A percentile compares a stretch with the other conserved stretches of the same genome.
Conservation (phyloP, 768 basidiomycete genomes). For the Tricholoma hemisulphureum region DNA sequence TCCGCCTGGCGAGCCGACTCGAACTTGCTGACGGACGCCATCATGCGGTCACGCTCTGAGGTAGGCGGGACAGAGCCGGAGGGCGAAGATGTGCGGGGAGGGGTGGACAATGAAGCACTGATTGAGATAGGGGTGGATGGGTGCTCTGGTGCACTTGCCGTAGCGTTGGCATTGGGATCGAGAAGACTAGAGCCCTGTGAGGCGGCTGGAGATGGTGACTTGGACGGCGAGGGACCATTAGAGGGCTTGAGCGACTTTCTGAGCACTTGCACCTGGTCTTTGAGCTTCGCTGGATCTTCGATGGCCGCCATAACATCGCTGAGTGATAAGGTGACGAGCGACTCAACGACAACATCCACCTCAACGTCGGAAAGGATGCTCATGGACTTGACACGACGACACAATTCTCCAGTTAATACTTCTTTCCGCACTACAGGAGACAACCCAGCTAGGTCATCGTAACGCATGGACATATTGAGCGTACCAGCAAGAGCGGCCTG, state of each 20-base stretch:
- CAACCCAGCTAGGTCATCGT: slow-evolving; percentile 76
- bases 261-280: slow-evolving; percentile 56
- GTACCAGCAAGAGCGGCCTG: slow-evolving; percentile 83
- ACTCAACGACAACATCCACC: slow-evolving; percentile 66
- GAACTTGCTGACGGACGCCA: slow-evolving; percentile 60
- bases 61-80: slow-evolving; percentile 56
- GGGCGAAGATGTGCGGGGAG: slow-evolving; percentile 82
- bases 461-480: slow-evolving; percentile 80
- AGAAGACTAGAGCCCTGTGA: slow-evolving; percentile 74
- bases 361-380: slow-evolving; percentile 54
- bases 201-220: slow-evolving; percentile 52
- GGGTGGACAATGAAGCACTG: slow-evolving; percentile 71
- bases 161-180: slow-evolving; percentile 64
- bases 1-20: slow-evolving; percentile 60
- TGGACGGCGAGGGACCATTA: slow-evolving; percentile 40
- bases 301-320: slow-evolving; percentile 76
- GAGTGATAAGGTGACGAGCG: slow-evolving; percentile 65
- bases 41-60: slow-evolving; percentile 76
- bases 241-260: slow-evolving; percentile 35
- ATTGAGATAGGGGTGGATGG: slow-evolving; percentile 84
- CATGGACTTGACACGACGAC: slow-evolving; percentile 64
- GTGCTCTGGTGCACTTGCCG: slow-evolving; percentile 87
- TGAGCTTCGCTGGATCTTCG: slow-evolving; percentile 64
- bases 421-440: slow-evolving; percentile 88
- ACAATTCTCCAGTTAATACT: slow-evolving; percentile 80